These are phyloP conservation scores for Cetraspora pellucida DNA, from an alignment of 192 early-diverging fungal genomes.

Conservation along the genomic window DNA sequence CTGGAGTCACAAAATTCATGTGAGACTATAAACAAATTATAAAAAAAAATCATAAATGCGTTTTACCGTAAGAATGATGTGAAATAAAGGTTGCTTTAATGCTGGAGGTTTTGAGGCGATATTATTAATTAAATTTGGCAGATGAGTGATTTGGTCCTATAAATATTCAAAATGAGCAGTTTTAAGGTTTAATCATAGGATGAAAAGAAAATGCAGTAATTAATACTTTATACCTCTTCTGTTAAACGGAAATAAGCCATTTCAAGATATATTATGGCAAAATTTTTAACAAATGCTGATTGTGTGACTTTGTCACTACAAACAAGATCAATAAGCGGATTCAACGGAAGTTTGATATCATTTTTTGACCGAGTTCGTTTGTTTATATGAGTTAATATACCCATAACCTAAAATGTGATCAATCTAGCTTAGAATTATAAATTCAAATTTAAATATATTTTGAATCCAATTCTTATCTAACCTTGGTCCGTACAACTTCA, in stretches of 20 bases:
- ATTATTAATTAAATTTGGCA: slow-evolving; percentile 66
- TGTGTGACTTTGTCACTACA: slow-evolving; percentile 40
- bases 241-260: slow-evolving; percentile 67
- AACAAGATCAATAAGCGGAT: slow-evolving; percentile 65
- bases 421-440: background rate
- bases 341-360: slow-evolving; percentile 62
- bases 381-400: slow-evolving; percentile 80
- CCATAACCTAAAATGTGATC: slow-evolving; percentile 60
- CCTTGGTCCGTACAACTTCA: slow-evolving; percentile 51
- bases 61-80: slow-evolving; percentile 70
- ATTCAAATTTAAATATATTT: background rate
- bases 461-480: slow-evolving; percentile 14
- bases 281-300: slow-evolving; percentile 66
- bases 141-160: slow-evolving; percentile 42
- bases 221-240: slow-evolving; percentile 43
- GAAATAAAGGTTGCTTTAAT: slow-evolving; percentile 64
- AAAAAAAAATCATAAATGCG: background rate
- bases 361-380: slow-evolving; percentile 73
- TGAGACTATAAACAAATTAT: slow-evolving; percentile 33
- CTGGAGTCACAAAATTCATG: slow-evolving; percentile 38
- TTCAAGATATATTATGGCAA: slow-evolving; percentile 84
- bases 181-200: background rate
- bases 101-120: slow-evolving; percentile 57
- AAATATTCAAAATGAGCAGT: background rate
- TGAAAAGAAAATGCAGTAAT: background rate